A percentile compares a stretch with the other conserved stretches of the same genome.
Conservation (phyloP, 768 basidiomycete genomes). For the Lyophyllum atratum region DNA sequence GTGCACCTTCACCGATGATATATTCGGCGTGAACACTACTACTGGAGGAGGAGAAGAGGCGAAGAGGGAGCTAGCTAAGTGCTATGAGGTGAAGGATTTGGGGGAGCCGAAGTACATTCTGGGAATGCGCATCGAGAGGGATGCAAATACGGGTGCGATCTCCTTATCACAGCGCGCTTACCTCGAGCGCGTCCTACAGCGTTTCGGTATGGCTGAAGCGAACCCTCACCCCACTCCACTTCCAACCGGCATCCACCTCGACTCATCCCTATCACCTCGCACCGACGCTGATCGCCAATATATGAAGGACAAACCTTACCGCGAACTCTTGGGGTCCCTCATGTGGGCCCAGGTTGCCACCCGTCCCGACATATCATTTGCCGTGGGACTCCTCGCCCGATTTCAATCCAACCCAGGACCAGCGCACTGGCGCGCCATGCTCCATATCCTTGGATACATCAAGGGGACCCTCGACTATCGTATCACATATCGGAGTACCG, state of each 20-base stretch:
- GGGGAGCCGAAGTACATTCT: constrained; percentile 11
- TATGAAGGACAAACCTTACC: constrained; percentile 29
- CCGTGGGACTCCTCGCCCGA: constrained; percentile 20
- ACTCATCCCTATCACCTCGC: constrained; percentile 6
- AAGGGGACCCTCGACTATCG: constrained; percentile 28
- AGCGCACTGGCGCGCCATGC: constrained; percentile 37
- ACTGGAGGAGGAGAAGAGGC: constrained; percentile 4
- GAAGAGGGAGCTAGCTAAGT: constrained; percentile 13
- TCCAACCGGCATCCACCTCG: constrained; percentile 22
- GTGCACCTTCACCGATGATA: constrained; percentile 18
- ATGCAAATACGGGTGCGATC: constrained; percentile 18
- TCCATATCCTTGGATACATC: constrained; percentile 35
- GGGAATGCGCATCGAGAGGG: constrained; percentile 12
- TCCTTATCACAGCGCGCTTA: constrained; percentile 18
- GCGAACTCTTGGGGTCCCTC: constrained; percentile 23
- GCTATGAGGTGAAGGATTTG: constrained; percentile 16
- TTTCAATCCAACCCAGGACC: constrained; percentile 25
- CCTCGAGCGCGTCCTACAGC: constrained; percentile 6
- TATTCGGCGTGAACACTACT: constrained; percentile 12
- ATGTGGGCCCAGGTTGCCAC: constrained; percentile 25
- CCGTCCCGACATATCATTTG: constrained; percentile 26
- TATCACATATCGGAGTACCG: constrained; percentile 20
- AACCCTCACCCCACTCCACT: constrained; percentile 30
- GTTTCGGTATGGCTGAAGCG: constrained; percentile 21
- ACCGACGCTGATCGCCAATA: constrained; percentile 9